Evolutionary conservation across 768 basidiomycete genomes (phyloP), one percentile per base, ranked within the genome.

Genomic region (Strobilomyces confusus): DNA sequence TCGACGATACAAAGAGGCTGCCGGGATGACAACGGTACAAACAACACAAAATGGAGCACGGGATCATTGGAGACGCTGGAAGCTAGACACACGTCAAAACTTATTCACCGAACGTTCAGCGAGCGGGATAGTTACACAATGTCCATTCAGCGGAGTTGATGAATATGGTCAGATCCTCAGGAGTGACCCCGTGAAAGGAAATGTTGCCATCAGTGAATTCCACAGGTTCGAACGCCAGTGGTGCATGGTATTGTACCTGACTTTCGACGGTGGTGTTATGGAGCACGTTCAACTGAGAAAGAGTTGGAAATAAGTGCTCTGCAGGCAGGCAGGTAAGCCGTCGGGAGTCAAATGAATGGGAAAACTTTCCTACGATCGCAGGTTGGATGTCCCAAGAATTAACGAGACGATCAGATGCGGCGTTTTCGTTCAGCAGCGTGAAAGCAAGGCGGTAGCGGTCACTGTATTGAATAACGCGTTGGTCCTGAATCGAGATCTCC

Each of bases 111-210:
- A 12, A 45, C 17, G 3, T 57, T 8, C 36, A 43, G 23, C 1
- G 29, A 32, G 59, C 77, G 61, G 61, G 36, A 52, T 49, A 59
- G 26, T 66, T 60, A 94, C 95, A 93, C 45, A 99, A 65, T 13
- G 87, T 89, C 97, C 97, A 99, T 64, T 94, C 87, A 5, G 94
- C 97, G 7, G 92, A 92, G 63, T 99, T 99, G 38, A 99, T 78
- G 64, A 99, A 99, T 0, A 95, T 85, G 14, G 89, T 93, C 54
- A 97, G 77, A 62, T 95, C 85, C 59, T 94, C 93, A 47, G 83
- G 81, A 1, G 81, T 82, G 36, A 98, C 69, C 0, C 82, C 80
- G 67, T 83, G 83, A 9, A 68, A 63, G 8, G 65, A 71, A 25
- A 73, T 63, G 9, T 75, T 71, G 15, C 66, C 62, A 34, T 62